These are phyloP conservation scores for Mariannaea sp. DNA, from an alignment of 2,329 filamentous ascomycete species.

Conservation along the genomic window DNA sequence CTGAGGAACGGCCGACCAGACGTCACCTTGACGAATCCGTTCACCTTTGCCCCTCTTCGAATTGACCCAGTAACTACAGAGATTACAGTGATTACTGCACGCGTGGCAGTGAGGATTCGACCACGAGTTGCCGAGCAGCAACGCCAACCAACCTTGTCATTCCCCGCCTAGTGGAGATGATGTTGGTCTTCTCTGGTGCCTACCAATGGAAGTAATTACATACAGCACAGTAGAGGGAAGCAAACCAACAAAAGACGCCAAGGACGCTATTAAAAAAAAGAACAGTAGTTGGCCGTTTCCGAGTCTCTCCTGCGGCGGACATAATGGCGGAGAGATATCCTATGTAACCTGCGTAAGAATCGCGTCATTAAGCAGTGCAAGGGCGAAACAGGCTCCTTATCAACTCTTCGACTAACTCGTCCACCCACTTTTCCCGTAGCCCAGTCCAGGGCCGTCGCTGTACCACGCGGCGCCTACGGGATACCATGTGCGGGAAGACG, in stretches of 20 bases:
- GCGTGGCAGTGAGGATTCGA: too few species aligned
- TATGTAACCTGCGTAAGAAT: constrained; percentile 13
- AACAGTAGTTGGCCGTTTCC: constrained; percentile 6
- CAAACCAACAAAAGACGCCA: neutral
- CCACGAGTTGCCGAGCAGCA: constrained; percentile 3
- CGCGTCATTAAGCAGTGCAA: constrained; percentile 13
- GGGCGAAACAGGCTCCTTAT: constrained; percentile 19
- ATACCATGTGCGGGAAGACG: neutral
- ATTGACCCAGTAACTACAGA: too few species aligned
- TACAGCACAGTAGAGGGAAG: too few species aligned
- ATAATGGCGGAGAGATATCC: neutral
- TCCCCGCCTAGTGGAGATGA: constrained; percentile 8
- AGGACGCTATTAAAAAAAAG: constrained; percentile 1
- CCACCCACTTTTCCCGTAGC: constrained; percentile 6
- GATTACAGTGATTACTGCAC: too few species aligned
- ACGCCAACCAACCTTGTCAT: neutral
- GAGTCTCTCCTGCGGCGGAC: constrained; percentile 13
- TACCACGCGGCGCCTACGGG: constrained; percentile 10
- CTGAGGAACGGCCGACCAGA: too few species aligned
- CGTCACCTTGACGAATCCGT: neutral
- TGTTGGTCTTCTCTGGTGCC: neutral
- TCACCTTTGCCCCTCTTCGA: neutral
- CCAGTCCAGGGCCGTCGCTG: constrained; percentile 10
- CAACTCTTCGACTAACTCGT: constrained; percentile 1
- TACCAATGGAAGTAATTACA: too few species aligned